phyloP scores from a whole-genome alignment of 495 filamentous ascomycete species.

The Bryoglossum gracile region DNA sequence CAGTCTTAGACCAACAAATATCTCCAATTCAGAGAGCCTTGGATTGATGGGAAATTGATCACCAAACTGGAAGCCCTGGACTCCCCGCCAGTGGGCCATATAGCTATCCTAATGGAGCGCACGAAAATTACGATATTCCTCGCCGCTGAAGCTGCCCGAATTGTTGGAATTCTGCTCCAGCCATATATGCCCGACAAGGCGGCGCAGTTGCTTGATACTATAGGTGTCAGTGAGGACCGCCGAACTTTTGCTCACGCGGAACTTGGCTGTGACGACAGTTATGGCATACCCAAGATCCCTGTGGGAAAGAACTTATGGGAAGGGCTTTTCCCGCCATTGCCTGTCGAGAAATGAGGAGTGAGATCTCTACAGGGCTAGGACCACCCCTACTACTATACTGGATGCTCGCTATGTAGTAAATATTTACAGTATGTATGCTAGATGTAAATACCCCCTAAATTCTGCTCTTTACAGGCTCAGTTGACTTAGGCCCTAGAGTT shows the following conservation, averaged over 20 bases:
- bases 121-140: constrained; percentile 68
- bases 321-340: constrained; percentile 21
- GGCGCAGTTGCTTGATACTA: constrained; percentile 60
- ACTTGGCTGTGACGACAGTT: constrained; percentile 55
- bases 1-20: constrained; percentile 61
- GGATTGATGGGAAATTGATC: constrained; percentile 33
- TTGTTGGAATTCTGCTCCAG: constrained; percentile 78
- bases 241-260: constrained; percentile 49
- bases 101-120: constrained; percentile 19
- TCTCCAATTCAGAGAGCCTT: constrained; percentile 51
- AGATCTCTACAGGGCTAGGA: too few species aligned
- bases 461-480: too few species aligned
- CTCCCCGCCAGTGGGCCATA: constrained; percentile 6
- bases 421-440: too few species aligned
- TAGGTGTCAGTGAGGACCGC: constrained; percentile 60
- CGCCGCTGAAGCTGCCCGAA: constrained; percentile 68
- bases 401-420: too few species aligned
- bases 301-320: constrained; percentile 18
- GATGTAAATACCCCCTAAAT: too few species aligned
- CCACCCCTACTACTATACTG: too few species aligned
- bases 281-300: constrained; percentile 41
- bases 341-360: constrained; percentile 14
- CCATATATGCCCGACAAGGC: constrained; percentile 86
- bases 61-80: background rate
- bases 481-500: too few species aligned